A percentile compares a stretch with the other conserved stretches of the same genome.
Evolutionary conservation across 2,329 filamentous ascomycete species (phyloP).

Genomic region (Aspergillus texensis): DNA sequence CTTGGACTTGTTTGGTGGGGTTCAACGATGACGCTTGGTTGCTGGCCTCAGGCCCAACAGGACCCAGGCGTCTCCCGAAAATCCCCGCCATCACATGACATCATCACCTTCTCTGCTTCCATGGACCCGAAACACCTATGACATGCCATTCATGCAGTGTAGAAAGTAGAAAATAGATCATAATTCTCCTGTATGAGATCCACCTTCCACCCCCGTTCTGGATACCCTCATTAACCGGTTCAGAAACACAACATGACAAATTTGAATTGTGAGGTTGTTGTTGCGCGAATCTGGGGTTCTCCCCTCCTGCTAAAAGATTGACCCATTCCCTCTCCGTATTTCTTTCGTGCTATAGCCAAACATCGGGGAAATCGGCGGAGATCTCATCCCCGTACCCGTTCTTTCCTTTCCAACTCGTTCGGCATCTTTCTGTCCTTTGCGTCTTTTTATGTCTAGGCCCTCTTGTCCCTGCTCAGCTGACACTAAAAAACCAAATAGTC

Average conservation of each 20-base stretch:
- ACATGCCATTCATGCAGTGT: neutral
- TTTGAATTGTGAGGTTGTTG: neutral
- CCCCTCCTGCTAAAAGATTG: slow-evolving; percentile 17
- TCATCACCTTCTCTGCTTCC: slow-evolving; percentile 17
- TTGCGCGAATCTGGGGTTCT: neutral
- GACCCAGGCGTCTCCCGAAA: slow-evolving; percentile 20
- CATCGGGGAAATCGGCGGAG: slow-evolving; percentile 24
- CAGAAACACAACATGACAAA: neutral
- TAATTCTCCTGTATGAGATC: no score
- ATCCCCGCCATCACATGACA: slow-evolving; percentile 32
- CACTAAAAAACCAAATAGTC: neutral
- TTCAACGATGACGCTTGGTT: slow-evolving; percentile 20
- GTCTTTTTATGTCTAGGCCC: slow-evolving; percentile 12
- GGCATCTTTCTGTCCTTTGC: slow-evolving; percentile 13
- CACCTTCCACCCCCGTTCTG: neutral
- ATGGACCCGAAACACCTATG: slow-evolving; percentile 1
- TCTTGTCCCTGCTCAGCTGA: slow-evolving; percentile 15
- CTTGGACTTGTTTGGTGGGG: slow-evolving; percentile 19
- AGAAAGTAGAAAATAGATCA: no score
- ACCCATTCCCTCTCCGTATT: slow-evolving; percentile 25
- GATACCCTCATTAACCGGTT: neutral
- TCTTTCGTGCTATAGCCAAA: slow-evolving; percentile 29
- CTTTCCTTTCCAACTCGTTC: slow-evolving; percentile 20
- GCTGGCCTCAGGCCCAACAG: slow-evolving; percentile 19
- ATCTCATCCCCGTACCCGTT: slow-evolving; percentile 17